Evolutionary conservation across 345 rosid genomes (phyloP).

Genomic region (Aethionema arabicum): DNA sequence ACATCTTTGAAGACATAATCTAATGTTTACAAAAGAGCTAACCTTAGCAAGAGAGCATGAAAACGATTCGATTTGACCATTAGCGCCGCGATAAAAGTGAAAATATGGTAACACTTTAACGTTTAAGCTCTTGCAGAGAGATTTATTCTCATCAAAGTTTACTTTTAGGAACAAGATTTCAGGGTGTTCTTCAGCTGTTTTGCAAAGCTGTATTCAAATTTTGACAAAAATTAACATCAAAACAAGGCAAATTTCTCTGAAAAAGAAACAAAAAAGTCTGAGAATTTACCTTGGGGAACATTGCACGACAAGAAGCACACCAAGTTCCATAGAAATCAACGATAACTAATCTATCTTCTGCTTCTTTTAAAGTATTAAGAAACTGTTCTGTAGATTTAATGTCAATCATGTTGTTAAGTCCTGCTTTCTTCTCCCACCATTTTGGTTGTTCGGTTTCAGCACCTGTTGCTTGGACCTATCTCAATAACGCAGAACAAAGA

Average conservation of each 20-base stretch:
- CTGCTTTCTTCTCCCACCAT: constrained; percentile 94
- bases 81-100: constrained; percentile 70
- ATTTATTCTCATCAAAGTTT: constrained; percentile 85
- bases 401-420: constrained; percentile 89
- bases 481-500: neutral
- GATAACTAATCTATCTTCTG: constrained; percentile 78
- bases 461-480: constrained; percentile 60
- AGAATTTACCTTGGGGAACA: constrained; percentile 74
- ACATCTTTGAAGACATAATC: too few species aligned
- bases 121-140: constrained; percentile 87
- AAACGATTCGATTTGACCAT: constrained; percentile 82
- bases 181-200: constrained; percentile 64
- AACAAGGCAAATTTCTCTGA: neutral
- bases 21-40: constrained; percentile 18
- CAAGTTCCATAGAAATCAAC: constrained; percentile 95
- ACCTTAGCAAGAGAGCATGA: constrained; percentile 92
- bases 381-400: constrained; percentile 80
- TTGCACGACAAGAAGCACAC: constrained; percentile 95
- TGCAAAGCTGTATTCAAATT: constrained; percentile 60
- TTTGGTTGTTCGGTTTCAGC: constrained; percentile 71
- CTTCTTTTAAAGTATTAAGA: constrained; percentile 64
- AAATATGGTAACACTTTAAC: constrained; percentile 86
- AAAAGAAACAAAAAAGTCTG: constrained; percentile 2
- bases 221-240: too few species aligned
- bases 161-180: constrained; percentile 82